These are phyloP conservation scores for Saccharomyces hybrid DNA, from an alignment of 1,139 yeast genomes.

Conservation along the genomic window DNA sequence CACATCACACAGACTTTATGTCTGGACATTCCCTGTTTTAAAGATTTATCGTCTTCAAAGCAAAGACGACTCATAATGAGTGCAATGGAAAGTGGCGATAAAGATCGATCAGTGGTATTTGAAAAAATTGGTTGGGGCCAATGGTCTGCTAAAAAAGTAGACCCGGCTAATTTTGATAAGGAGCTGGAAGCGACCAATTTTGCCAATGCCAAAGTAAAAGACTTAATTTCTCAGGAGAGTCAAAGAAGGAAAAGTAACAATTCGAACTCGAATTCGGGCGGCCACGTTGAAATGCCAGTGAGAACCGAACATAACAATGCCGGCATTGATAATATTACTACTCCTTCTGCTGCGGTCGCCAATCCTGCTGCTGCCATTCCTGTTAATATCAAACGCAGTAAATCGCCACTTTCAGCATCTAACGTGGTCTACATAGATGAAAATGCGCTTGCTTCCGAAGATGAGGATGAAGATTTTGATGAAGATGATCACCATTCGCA, in stretches of 20 bases:
- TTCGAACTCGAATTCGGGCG: constrained; percentile 27
- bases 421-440: constrained; percentile 34
- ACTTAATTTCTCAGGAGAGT: constrained; percentile 25
- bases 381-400: neutral
- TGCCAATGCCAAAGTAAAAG: constrained; percentile 34
- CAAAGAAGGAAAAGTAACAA: constrained; percentile 35
- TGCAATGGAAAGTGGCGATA: constrained; percentile 73
- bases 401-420: constrained; percentile 7
- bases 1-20: constrained; percentile 78
- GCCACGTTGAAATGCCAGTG: constrained; percentile 6
- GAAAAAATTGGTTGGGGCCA: constrained; percentile 98
- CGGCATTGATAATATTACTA: neutral
- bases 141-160: constrained; percentile 73
- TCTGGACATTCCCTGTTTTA: constrained; percentile 70
- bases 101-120: constrained; percentile 58
- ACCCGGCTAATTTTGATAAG: constrained; percentile 42
- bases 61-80: constrained; percentile 87
- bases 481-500: neutral
- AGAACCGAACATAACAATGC: neutral
- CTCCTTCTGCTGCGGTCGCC: constrained; percentile 4
- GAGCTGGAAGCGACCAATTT: constrained; percentile 30
- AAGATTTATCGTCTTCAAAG: constrained; percentile 71
- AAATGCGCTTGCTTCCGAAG: constrained; percentile 37
- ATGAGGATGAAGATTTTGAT: constrained; percentile 23
- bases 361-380: constrained; percentile 3